Evolutionary conservation across 2,329 filamentous ascomycete species (phyloP).

Genomic region (Colletotrichum neosansevieriae): DNA sequence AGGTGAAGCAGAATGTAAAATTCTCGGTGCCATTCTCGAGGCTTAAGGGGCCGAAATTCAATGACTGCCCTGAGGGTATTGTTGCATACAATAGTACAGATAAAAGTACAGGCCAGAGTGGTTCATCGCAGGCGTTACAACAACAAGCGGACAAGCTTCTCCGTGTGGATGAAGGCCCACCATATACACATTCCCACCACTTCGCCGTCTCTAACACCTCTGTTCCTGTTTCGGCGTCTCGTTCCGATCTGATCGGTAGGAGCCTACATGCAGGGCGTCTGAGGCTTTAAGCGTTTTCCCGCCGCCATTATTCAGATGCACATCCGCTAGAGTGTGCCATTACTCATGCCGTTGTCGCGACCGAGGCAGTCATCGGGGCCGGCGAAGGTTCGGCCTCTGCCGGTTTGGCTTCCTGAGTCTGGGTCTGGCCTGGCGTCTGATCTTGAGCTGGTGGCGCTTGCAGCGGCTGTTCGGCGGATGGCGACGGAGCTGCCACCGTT

Average conservation of each 20-base stretch:
- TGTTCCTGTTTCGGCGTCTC: slow-evolving; percentile 27
- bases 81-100: slow-evolving; percentile 21
- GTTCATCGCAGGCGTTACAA: slow-evolving; percentile 9
- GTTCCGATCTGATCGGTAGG: slow-evolving; percentile 30
- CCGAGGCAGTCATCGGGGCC: slow-evolving; percentile 17
- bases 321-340: neutral
- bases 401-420: slow-evolving; percentile 25
- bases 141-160: slow-evolving; percentile 4
- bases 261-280: slow-evolving; percentile 27
- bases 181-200: neutral
- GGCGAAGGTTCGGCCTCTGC: slow-evolving; percentile 10
- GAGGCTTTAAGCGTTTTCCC: slow-evolving; percentile 2
- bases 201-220: neutral
- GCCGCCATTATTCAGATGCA: slow-evolving; percentile 20
- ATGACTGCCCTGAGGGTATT: slow-evolving; percentile 18
- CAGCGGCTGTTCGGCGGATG: slow-evolving; percentile 18
- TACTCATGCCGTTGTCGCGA: slow-evolving; percentile 27
- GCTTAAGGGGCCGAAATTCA: neutral
- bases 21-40: slow-evolving; percentile 3
- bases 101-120: slow-evolving; percentile 16
- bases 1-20: neutral
- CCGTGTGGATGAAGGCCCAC: neutral
- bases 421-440: slow-evolving; percentile 1
- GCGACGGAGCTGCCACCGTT: slow-evolving; percentile 23
- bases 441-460: neutral